Evolutionary conservation across 129 eudicot species (phyloP).

Genomic region (Arctium lappa): DNA sequence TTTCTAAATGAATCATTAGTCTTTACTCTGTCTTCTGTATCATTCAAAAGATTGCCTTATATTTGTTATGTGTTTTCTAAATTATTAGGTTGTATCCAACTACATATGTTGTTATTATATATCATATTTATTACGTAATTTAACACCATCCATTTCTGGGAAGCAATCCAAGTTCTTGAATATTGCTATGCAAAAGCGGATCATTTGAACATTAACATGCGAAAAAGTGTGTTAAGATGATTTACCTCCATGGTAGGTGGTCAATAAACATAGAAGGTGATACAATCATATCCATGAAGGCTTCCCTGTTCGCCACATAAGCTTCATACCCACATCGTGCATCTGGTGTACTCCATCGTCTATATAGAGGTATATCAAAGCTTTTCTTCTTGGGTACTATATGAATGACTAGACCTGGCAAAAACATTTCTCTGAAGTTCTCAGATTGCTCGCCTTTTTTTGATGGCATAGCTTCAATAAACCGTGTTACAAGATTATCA

Average conservation of each 20-base stretch:
- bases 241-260: slow-evolving; percentile 78
- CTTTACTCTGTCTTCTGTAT: too few species aligned
- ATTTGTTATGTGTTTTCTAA: not conserved
- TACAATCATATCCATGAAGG: slow-evolving; percentile 60
- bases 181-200: not conserved
- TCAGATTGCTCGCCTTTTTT: slow-evolving; percentile 24
- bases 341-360: slow-evolving; percentile 37
- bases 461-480: slow-evolving; percentile 49
- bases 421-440: slow-evolving; percentile 54
- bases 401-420: slow-evolving; percentile 62
- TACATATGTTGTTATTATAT: too few species aligned
- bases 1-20: too few species aligned
- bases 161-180: not conserved
- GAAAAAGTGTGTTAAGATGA: not conserved
- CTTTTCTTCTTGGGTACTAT: slow-evolving; percentile 38
- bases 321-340: slow-evolving; percentile 44
- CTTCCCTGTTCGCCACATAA: slow-evolving; percentile 51
- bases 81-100: not conserved
- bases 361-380: slow-evolving; percentile 39
- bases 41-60: too few species aligned
- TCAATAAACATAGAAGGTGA: slow-evolving; percentile 79
- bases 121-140: not conserved
- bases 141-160: not conserved
- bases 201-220: not conserved
- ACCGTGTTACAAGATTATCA: slow-evolving; percentile 37